Evolutionary conservation across 495 filamentous ascomycete species (phyloP).

Genomic region (Entonaema liquescens): DNA sequence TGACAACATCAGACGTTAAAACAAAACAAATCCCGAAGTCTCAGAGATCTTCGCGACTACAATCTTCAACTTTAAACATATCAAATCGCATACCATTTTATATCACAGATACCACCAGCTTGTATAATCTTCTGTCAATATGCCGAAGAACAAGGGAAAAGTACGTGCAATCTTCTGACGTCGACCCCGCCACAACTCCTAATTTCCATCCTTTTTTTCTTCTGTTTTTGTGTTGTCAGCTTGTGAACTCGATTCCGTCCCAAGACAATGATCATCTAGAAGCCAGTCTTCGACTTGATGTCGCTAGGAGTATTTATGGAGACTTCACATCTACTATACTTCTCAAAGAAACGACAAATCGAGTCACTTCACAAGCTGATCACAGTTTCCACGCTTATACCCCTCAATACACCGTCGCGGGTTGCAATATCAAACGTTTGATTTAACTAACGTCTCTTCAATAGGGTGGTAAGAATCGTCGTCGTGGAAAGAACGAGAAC

Average conservation of each 20-base stretch:
- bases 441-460: slow-evolving; percentile 27
- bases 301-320: slow-evolving; percentile 2
- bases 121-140: slow-evolving; percentile 54
- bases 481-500: slow-evolving; percentile 99
- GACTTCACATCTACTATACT: neutral
- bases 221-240: slow-evolving; percentile 16
- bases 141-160: slow-evolving; percentile 99
- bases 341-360: neutral
- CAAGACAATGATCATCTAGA: neutral
- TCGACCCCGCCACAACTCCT: neutral
- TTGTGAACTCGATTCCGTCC: slow-evolving; percentile 1
- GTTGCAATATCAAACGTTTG: slow-evolving; percentile 3
- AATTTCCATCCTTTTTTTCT: neutral
- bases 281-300: slow-evolving; percentile 3
- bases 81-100: neutral
- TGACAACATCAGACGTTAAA: slow-evolving; percentile 17
- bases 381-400: slow-evolving; percentile 10
- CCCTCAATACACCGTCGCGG: slow-evolving; percentile 3
- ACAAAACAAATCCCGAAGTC: slow-evolving; percentile 19
- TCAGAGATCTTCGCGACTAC: slow-evolving; percentile 14
- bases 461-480: slow-evolving; percentile 97
- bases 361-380: slow-evolving; percentile 4
- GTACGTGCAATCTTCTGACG: slow-evolving; percentile 59
- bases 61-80: slow-evolving; percentile 2
- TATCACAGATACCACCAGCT: neutral